Conservation (phyloP, 139 green algal species). For the Chlorella vulgaris region DNA sequence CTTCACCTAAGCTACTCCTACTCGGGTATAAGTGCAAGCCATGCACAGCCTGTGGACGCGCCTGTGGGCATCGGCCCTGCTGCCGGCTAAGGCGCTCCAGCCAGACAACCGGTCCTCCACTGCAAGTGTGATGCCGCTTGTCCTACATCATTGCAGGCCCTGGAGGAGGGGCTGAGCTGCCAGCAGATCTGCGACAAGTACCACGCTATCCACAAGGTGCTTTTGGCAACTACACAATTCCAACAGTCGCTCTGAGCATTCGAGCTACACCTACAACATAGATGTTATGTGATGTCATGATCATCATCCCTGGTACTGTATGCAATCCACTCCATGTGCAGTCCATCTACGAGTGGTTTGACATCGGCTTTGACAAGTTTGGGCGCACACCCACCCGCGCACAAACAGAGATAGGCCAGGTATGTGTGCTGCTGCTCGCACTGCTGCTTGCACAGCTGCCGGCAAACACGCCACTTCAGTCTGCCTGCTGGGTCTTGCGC, state of each 20-base stretch:
- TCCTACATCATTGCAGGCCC: constrained; percentile 56
- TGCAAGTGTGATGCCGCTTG: background rate
- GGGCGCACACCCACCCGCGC: constrained; percentile 86
- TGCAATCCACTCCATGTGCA: background rate
- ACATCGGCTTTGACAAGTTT: constrained; percentile 95
- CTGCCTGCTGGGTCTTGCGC: too few relatives aligned
- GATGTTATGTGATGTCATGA: too few relatives aligned
- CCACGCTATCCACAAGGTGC: constrained; percentile 87
- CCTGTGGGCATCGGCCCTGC: too few relatives aligned
- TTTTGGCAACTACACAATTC: too few relatives aligned
- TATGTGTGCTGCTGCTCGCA: background rate
- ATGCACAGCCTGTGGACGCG: too few relatives aligned
- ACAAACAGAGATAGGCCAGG: constrained; percentile 77
- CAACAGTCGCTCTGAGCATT: too few relatives aligned
- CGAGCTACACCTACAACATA: too few relatives aligned
- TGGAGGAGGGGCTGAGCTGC: constrained; percentile 93
- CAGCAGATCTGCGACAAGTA: constrained; percentile 99
- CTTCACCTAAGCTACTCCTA: too few relatives aligned
- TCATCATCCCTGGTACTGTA: background rate
- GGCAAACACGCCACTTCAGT: too few relatives aligned
- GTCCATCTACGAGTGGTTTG: constrained; percentile 97
- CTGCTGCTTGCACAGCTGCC: background rate
- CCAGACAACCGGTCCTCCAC: too few relatives aligned
- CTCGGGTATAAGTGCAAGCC: too few relatives aligned
- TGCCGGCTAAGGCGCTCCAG: too few relatives aligned